A percentile compares a stretch with the other conserved stretches of the same genome.
Evolutionary conservation across 179 eudicot genomes (phyloP).

Genomic region (Drosera spatulata): DNA sequence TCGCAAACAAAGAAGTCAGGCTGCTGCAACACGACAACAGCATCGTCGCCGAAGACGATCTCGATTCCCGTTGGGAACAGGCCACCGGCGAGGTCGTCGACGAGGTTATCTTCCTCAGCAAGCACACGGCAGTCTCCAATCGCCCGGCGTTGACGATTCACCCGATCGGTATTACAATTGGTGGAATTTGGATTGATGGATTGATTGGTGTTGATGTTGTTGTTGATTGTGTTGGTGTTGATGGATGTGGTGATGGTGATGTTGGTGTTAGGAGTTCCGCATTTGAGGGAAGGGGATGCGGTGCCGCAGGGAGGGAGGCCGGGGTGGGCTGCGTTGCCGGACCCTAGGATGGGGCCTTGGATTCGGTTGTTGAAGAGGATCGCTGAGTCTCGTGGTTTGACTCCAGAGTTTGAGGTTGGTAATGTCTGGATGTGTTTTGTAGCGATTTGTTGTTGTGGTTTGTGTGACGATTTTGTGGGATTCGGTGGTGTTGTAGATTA

Average conservation of each 20-base stretch:
- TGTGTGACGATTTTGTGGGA: not conserved
- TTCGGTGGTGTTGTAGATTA: constrained; percentile 33
- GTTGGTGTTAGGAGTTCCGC: constrained; percentile 52
- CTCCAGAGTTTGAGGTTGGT: constrained; percentile 84
- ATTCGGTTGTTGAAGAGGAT: constrained; percentile 53
- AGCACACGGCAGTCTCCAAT: constrained; percentile 57
- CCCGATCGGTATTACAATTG: constrained; percentile 48
- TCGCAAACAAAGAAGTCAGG: constrained; percentile 38
- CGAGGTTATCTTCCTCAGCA: constrained; percentile 62
- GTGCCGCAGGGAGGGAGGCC: constrained; percentile 84
- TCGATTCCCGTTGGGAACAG: constrained; percentile 68
- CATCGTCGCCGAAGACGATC: constrained; percentile 53
- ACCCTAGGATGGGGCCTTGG: constrained; percentile 80
- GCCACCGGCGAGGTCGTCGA: constrained; percentile 44
- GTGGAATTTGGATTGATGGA: no score
- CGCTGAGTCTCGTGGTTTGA: constrained; percentile 45
- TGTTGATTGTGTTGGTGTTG: no score
- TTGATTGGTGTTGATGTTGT: no score
- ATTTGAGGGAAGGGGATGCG: constrained; percentile 71
- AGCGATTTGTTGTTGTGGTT: not conserved
- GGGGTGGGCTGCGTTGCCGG: constrained; percentile 88
- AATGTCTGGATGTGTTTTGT: not conserved
- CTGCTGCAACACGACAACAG: constrained; percentile 59
- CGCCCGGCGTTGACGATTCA: constrained; percentile 85
- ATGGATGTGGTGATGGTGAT: no score